Percentiles rank a stretch among this genome's conserved stretches.
Conservation (phyloP, 2,329 filamentous ascomycete species). For the Penicillium oxalicum region DNA sequence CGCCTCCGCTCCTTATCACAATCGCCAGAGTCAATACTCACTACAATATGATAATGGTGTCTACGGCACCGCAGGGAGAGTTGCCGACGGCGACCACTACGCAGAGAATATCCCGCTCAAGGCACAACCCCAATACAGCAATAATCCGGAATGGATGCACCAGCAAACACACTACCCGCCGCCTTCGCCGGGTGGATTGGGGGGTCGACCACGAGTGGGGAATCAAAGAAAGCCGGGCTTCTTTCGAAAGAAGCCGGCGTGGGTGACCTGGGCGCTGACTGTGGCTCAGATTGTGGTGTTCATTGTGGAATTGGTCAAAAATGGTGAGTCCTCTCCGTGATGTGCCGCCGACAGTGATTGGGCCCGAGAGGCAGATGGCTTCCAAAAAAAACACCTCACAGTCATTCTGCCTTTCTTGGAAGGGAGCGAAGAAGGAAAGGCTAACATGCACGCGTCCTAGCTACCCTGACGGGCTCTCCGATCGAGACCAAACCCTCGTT, state of each 20-base stretch:
- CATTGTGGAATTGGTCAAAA: constrained; percentile 78
- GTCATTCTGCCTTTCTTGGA: no score
- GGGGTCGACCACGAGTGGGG: constrained; percentile 11
- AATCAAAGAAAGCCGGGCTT: constrained; percentile 42
- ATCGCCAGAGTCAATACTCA: constrained; percentile 35
- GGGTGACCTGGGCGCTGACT: constrained; percentile 76
- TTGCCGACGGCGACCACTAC: constrained; percentile 33
- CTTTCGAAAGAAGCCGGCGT: constrained; percentile 59
- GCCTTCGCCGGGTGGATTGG: constrained; percentile 47
- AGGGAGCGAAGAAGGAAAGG: no score
- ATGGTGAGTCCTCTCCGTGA: constrained; percentile 54
- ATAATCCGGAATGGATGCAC: constrained; percentile 37
- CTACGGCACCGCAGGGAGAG: constrained; percentile 27
- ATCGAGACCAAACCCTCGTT: constrained; percentile 70
- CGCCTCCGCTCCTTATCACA: constrained; percentile 36
- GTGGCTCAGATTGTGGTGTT: constrained; percentile 76
- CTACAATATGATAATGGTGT: constrained; percentile 30
- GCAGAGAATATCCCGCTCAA: constrained; percentile 41
- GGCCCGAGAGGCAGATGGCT: no score
- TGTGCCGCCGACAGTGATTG: background rate
- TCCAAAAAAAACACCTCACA: no score
- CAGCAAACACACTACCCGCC: constrained; percentile 40
- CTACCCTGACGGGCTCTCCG: constrained; percentile 62
- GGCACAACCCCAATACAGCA: constrained; percentile 30
- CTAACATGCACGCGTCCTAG: constrained; percentile 46